Base-by-base conservation (phyloP, 495 filamentous ascomycete genomes). In the Halenospora varia region DNA sequence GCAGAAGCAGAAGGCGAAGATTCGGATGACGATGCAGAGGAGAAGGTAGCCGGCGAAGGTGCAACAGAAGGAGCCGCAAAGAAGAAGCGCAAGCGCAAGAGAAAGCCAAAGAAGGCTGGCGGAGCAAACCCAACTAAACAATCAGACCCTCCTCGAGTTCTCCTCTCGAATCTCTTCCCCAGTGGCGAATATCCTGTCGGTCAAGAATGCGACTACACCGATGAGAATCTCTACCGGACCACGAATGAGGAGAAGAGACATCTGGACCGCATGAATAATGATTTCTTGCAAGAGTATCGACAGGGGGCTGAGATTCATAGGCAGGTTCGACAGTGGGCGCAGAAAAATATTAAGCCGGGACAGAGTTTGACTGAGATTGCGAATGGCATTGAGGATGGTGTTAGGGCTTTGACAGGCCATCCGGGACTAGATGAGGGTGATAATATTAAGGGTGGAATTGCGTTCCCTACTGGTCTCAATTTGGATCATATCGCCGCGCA, bases 401-500 rank as follows among this genome's bases (percentile, higher is more conserved):
- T 96, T 25, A 82, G 92, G 59, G 86, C 89, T 1, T 72, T 96
- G 52, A 83, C 85, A 15, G 89, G 85, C 51, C 89, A 96, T 65
- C 75, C 81, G 49, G 92, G 92, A 19, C 72, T 96, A 52, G 82
- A 88, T 53, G 84, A 89, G 55, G 92, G 92, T 13, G 89, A 93
- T 64, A 85, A 84, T 55, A 73, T 90, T 29, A 79, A 85, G 51
- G 89, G 87, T 52, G 92, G 92, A 51, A 85, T 96, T 81, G 92
- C 88, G 19, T 96, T 96, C 75, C 92, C 92, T 10, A 89, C 86
- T 10, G 92, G 92, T 25, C 71, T 96, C 39, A 88, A 88, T 67
- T 75, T 96, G 61, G 94, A 96, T 73, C 84, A 96, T 68, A 88
- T 88, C 62, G 89, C 88, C 20, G 92, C 92, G 17, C 92, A 96